Conservation (phyloP, 2,329 filamentous ascomycete genomes). For the Sordariomycetes sp. region DNA sequence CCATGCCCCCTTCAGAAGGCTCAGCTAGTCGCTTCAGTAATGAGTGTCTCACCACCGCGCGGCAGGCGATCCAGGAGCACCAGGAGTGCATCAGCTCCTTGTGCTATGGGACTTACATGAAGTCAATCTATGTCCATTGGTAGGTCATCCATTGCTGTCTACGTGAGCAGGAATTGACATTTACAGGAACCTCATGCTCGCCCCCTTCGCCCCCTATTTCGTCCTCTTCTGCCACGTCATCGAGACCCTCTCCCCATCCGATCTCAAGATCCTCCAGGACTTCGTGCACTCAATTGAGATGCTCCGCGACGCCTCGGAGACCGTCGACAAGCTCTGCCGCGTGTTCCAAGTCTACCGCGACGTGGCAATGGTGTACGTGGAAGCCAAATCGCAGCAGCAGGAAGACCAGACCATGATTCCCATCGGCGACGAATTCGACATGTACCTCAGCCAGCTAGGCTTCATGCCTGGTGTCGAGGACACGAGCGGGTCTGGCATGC, state of each 20-base stretch:
- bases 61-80: slow-evolving; percentile 37
- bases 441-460: slow-evolving; percentile 55
- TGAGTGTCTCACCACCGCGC: slow-evolving; percentile 39
- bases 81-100: slow-evolving; percentile 33
- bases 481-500: slow-evolving; percentile 10
- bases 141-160: slow-evolving; percentile 12
- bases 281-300: slow-evolving; percentile 48
- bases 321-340: slow-evolving; percentile 50
- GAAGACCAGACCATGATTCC: slow-evolving; percentile 35
- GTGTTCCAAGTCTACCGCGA: slow-evolving; percentile 53
- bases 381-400: slow-evolving; percentile 44
- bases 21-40: slow-evolving; percentile 33
- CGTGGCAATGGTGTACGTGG: slow-evolving; percentile 52
- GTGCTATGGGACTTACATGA: slow-evolving; percentile 28
- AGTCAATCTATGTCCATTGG: slow-evolving; percentile 43
- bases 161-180: not conserved
- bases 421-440: slow-evolving; percentile 52
- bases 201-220: slow-evolving; percentile 51
- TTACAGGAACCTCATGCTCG: slow-evolving; percentile 41
- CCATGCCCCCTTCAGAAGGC: slow-evolving; percentile 35
- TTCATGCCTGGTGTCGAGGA: slow-evolving; percentile 38
- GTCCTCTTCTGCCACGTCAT: slow-evolving; percentile 50
- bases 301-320: slow-evolving; percentile 43
- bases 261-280: slow-evolving; percentile 44
- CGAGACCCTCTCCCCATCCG: slow-evolving; percentile 40